Evolutionary conservation across 805 yeast species (phyloP), one percentile per base, ranked within the genome.

Genomic region (Gaillardinia entomophila): DNA sequence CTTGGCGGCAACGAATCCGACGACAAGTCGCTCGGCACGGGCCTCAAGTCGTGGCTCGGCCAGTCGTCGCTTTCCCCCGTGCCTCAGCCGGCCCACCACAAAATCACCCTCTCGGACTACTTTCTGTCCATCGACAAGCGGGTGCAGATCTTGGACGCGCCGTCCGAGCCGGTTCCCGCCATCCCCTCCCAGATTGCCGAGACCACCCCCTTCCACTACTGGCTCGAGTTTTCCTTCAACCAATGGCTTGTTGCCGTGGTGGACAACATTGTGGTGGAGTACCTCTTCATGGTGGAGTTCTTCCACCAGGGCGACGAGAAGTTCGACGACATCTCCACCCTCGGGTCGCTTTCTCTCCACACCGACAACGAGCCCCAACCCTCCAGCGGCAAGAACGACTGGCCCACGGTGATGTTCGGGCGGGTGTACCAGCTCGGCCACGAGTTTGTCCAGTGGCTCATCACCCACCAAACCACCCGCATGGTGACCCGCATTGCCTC

Each of bases 141-240:
- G 38, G 55, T 73, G 13, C 72, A 74, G n/a, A 66, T 82, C 2
- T 57, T 86, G 13, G 41, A 37, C 12, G 27, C 66, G 2, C 66
- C 69, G 10, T 71, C 69, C 23, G 79, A 75, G 40, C 73, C 75
- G 30, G 40, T 38, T 25, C 66, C 82, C 1, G 89, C 82, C 0
- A 75, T 88, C 62, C 75, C 83, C 4, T 85, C 89, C 1, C 89
- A 83, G 49, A 83, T 86, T 23, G 95, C 96, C 0, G 96, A 88
- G 53, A 73, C 79, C 12, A 79, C 79, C 33, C 77, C 79, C 3
- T 66, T 72, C 40, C 62, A 71, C 12, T 78, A 79, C 46, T 77
- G 82, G 75, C 62, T 83, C 34, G 97, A 88, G 46, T 73, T 73
- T 33, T 79, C 83, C 0, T 86, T 79, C 53, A 66, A 81, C 37